Evolutionary conservation across 345 rosid species (phyloP).

Genomic region (Arabidopsis arenosa): DNA sequence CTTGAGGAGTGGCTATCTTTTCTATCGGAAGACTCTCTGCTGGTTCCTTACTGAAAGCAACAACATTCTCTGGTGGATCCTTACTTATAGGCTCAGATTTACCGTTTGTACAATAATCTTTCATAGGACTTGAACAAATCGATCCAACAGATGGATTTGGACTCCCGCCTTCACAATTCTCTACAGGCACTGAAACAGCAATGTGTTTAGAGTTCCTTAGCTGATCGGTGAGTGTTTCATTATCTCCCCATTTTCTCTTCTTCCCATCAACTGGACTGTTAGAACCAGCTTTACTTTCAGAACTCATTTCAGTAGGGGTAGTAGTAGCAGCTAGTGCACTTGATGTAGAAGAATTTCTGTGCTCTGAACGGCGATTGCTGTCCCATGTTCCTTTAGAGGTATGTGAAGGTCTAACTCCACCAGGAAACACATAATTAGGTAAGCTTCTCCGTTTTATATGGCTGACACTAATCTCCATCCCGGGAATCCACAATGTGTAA

Average conservation of each 20-base stretch:
- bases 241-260: slow-evolving; percentile 71
- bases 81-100: slow-evolving; percentile 39
- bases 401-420: slow-evolving; percentile 78
- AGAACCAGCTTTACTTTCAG: slow-evolving; percentile 61
- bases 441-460: slow-evolving; percentile 75
- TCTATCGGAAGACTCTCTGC: slow-evolving; percentile 72
- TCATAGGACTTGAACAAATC: slow-evolving; percentile 50
- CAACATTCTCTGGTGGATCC: slow-evolving; percentile 43
- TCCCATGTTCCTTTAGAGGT: slow-evolving; percentile 78
- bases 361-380: slow-evolving; percentile 56
- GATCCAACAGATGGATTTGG: slow-evolving; percentile 49
- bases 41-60: slow-evolving; percentile 52
- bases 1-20: slow-evolving; percentile 59
- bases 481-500: slow-evolving; percentile 68
- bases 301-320: slow-evolving; percentile 51
- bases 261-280: slow-evolving; percentile 63
- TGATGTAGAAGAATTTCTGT: slow-evolving; percentile 57
- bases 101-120: slow-evolving; percentile 46
- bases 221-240: slow-evolving; percentile 46
- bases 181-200: slow-evolving; percentile 50
- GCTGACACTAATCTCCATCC: slow-evolving; percentile 83
- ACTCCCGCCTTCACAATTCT: slow-evolving; percentile 54
- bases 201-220: slow-evolving; percentile 42
- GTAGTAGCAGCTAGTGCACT: slow-evolving; percentile 37
- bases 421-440: slow-evolving; percentile 86